These are phyloP conservation scores for Diaporthe sp. DNA, from an alignment of 2,329 filamentous ascomycete genomes.

Conservation along the genomic window DNA sequence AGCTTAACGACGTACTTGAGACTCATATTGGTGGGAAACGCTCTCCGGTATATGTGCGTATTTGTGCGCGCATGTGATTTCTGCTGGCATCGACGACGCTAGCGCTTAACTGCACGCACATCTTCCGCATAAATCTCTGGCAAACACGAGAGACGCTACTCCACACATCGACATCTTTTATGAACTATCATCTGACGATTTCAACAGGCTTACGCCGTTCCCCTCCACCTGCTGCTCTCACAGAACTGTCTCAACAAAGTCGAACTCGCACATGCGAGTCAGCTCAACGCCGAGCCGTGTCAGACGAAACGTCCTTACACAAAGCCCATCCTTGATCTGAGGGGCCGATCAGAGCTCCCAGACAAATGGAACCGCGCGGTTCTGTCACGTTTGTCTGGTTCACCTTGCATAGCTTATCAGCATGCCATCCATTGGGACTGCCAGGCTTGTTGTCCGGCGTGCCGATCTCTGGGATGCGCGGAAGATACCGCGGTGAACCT, in stretches of 20 bases:
- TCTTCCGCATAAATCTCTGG: neutral
- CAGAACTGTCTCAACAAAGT: neutral
- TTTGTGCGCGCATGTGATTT: neutral
- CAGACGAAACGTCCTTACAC: conserved; percentile 4
- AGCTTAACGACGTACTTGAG: neutral
- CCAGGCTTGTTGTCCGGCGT: neutral
- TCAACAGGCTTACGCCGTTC: neutral
- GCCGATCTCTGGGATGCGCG: neutral
- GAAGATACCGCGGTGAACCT: neutral
- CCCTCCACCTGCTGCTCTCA: neutral
- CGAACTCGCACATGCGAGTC: conserved; percentile 12
- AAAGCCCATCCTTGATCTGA: conserved; percentile 5
- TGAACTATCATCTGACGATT: neutral
- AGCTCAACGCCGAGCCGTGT: conserved; percentile 3
- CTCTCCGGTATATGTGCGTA: neutral
- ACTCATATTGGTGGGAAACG: neutral
- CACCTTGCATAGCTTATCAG: neutral
- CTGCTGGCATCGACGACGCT: neutral
- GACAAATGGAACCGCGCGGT: conserved; percentile 12
- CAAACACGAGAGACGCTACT: neutral
- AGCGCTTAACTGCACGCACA: neutral
- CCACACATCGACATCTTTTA: neutral
- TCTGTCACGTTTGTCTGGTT: conserved; percentile 3
- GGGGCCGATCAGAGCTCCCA: conserved; percentile 8
- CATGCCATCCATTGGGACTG: neutral